Evolutionary conservation across 768 basidiomycete species (phyloP).

Genomic region (Mycena rebaudengoi): DNA sequence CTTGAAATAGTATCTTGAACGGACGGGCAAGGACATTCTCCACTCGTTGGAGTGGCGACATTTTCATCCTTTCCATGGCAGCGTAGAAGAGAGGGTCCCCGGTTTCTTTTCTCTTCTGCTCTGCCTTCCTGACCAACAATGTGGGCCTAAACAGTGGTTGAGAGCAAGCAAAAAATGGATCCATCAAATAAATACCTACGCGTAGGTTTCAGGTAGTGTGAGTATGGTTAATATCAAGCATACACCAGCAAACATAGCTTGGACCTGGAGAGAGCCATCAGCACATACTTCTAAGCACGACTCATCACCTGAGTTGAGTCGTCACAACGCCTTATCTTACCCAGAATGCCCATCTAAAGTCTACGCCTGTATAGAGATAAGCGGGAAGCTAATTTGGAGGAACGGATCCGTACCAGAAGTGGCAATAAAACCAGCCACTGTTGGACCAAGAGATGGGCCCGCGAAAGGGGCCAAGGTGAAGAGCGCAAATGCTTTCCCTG

Average conservation of each 20-base stretch:
- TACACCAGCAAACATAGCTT: slow-evolving; percentile 61
- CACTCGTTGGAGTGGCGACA: slow-evolving; percentile 48
- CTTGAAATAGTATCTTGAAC: slow-evolving; percentile 68
- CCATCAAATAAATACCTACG: slow-evolving; percentile 39
- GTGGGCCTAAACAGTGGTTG: slow-evolving; percentile 50
- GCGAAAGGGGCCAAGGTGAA: slow-evolving; percentile 75
- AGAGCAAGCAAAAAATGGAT: not conserved
- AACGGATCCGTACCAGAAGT: slow-evolving; percentile 29
- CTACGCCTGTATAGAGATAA: slow-evolving; percentile 38
- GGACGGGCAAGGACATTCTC: slow-evolving; percentile 63
- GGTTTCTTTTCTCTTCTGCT: slow-evolving; percentile 57
- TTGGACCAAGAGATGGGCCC: slow-evolving; percentile 62
- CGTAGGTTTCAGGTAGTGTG: slow-evolving; percentile 74
- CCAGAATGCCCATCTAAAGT: slow-evolving; percentile 79
- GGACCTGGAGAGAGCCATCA: slow-evolving; percentile 65
- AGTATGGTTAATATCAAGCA: slow-evolving; percentile 60
- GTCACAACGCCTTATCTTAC: slow-evolving; percentile 68
- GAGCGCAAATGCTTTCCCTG: slow-evolving; percentile 66
- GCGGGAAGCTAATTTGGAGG: not conserved
- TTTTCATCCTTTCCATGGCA: slow-evolving; percentile 53
- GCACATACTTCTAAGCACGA: not conserved
- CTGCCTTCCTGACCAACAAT: slow-evolving; percentile 62
- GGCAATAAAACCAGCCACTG: slow-evolving; percentile 56
- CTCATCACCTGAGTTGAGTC: too few relatives aligned
- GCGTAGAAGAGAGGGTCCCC: slow-evolving; percentile 62